Evolutionary conservation across 129 eudicot genomes (phyloP).

Genomic region (Pittosporum tobira): DNA sequence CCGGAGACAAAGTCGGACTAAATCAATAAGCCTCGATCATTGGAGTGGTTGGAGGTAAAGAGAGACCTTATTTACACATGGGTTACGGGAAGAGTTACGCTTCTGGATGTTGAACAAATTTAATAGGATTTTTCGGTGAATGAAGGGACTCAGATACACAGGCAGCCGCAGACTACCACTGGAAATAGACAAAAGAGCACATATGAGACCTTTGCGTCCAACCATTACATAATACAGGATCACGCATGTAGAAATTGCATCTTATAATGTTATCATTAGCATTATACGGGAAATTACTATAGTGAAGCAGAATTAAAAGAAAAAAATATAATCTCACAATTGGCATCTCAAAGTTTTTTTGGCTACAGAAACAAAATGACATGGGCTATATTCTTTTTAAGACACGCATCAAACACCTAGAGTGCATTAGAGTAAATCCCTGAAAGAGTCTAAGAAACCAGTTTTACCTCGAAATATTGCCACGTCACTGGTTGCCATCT

Average conservation of each 20-base stretch:
- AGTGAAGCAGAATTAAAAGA: no score
- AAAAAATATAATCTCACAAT: background rate
- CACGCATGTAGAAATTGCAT: background rate
- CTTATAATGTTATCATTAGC: background rate
- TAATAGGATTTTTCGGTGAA: no score
- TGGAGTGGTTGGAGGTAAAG: constrained; percentile 58
- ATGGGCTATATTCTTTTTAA: background rate
- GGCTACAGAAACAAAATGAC: no score
- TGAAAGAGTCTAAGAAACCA: no score
- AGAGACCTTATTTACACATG: constrained; percentile 35
- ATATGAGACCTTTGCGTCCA: background rate
- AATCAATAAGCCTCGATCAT: constrained; percentile 73
- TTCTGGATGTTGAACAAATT: constrained; percentile 16
- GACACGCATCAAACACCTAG: constrained; percentile 33
- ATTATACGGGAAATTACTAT: background rate
- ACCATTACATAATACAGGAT: constrained; percentile 12
- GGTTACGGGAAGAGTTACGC: constrained; percentile 27
- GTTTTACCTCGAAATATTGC: background rate
- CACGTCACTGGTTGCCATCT: no score
- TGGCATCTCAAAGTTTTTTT: no score
- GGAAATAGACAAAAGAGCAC: background rate
- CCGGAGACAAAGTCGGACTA: constrained; percentile 53
- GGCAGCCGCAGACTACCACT: constrained; percentile 7
- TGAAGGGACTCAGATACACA: background rate
- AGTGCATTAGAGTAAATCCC: no score